Percentiles rank a stretch among this genome's conserved stretches.
These are phyloP conservation scores for Zopfia rhizophila DNA, from an alignment of 2,329 filamentous ascomycete species.

Conservation along the genomic window DNA sequence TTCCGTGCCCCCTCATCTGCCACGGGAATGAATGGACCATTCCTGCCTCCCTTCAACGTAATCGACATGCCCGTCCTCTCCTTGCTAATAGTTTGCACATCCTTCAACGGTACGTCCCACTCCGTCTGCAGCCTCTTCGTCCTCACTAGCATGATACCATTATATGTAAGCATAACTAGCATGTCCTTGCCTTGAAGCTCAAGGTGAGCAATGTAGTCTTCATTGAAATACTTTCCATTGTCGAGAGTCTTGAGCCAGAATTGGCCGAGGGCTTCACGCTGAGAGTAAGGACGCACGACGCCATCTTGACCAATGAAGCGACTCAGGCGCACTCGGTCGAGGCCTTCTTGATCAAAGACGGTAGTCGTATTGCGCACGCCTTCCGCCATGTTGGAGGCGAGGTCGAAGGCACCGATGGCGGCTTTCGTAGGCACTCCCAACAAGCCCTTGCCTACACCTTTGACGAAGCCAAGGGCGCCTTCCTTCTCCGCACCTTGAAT, in stretches of 20 bases:
- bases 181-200: conserved; percentile 92
- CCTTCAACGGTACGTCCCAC: conserved; percentile 96
- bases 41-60: conserved; percentile 86
- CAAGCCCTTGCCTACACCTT: conserved; percentile 95
- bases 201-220: conserved; percentile 95
- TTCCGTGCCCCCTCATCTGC: conserved; percentile 82
- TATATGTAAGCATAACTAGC: conserved; percentile 71
- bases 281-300: conserved; percentile 91
- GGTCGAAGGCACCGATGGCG: conserved; percentile 94
- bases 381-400: conserved; percentile 96
- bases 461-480: conserved; percentile 93
- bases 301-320: conserved; percentile 93
- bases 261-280: conserved; percentile 94
- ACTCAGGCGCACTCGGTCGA: conserved; percentile 92
- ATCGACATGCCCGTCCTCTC: conserved; percentile 94
- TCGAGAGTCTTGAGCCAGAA: conserved; percentile 99
- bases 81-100: conserved; percentile 96
- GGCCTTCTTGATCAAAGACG: conserved; percentile 92
- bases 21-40: conserved; percentile 94
- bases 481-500: conserved; percentile 96
- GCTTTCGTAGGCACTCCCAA: conserved; percentile 96
- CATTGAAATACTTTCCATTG: conserved; percentile 97
- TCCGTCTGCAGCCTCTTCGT: conserved; percentile 86
- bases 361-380: conserved; percentile 99
- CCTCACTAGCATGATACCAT: conserved; percentile 87